phyloP scores from a whole-genome alignment of 345 rosid genomes.

The Excoecaria agallocha region DNA sequence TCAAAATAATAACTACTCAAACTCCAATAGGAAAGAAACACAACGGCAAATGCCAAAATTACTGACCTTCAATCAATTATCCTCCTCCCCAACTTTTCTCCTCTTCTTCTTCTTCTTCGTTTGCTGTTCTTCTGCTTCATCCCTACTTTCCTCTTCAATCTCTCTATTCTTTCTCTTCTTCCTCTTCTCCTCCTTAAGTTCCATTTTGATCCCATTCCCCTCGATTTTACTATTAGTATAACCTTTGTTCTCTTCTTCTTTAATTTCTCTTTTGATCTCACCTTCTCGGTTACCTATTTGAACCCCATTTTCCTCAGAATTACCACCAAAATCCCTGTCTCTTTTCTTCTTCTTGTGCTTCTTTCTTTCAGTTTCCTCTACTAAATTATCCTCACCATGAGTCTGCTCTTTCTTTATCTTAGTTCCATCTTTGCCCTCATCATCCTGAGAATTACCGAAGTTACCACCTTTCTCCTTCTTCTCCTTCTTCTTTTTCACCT shows the following conservation, averaged over 20 bases:
- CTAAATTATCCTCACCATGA: not conserved
- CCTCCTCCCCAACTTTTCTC: conserved; percentile 11
- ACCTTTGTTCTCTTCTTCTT: conserved; percentile 12
- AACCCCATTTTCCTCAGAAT: conserved; percentile 12
- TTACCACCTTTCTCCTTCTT: not conserved
- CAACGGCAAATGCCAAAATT: not conserved
- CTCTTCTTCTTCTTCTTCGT: conserved; percentile 46
- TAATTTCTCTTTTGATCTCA: conserved; percentile 7
- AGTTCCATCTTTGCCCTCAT: not conserved
- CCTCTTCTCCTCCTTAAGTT: conserved; percentile 1
- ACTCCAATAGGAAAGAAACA: not conserved
- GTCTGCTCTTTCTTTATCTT: not conserved
- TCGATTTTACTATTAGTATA: not conserved
- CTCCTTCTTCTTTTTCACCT: not conserved
- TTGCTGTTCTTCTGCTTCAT: conserved; percentile 26
- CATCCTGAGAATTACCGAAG: not conserved
- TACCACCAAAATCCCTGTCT: not conserved
- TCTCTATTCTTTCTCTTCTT: conserved; percentile 31
- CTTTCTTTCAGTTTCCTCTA: conserved; percentile 13
- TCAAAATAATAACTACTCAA: not conserved
- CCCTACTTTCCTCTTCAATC: conserved; percentile 20
- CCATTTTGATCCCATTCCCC: conserved; percentile 1
- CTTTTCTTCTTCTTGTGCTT: conserved; percentile 9
- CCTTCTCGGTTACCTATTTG: conserved; percentile 7
- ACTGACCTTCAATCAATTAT: not conserved